Evolutionary conservation across 352 stramenopile genomes (phyloP).

Genomic region (Phytophthora pseudosyringae): DNA sequence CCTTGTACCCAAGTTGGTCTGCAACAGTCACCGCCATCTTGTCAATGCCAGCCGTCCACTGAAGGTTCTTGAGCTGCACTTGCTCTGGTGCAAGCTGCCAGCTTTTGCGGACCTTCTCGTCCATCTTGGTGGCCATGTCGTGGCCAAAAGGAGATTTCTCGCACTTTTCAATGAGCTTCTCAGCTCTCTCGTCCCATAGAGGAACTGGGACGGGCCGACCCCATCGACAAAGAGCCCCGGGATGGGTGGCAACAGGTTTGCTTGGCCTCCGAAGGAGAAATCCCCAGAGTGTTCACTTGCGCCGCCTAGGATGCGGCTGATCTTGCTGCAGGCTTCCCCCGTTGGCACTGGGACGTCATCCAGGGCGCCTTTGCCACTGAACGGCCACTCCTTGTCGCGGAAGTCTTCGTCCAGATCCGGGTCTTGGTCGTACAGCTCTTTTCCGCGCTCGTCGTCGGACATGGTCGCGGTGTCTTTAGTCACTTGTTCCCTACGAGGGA

Average conservation of each 20-base stretch:
- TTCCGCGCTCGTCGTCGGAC: no score
- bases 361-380: no score
- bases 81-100: slow-evolving; percentile 18
- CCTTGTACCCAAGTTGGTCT: slow-evolving; percentile 16
- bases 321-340: no score
- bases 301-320: no score
- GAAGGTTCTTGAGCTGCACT: slow-evolving; percentile 17
- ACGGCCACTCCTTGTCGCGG: no score
- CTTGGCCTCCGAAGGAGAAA: slow-evolving; percentile 16
- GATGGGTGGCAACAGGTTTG: not conserved
- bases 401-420: no score
- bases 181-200: slow-evolving; percentile 6
- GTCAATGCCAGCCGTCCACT: slow-evolving; percentile 17
- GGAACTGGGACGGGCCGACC: slow-evolving; percentile 16
- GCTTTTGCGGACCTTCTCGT: slow-evolving; percentile 36
- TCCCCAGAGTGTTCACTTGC: not conserved
- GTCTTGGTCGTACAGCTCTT: no score
- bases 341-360: no score
- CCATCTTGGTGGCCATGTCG: slow-evolving; percentile 15
- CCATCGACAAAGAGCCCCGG: slow-evolving; percentile 20
- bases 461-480: no score
- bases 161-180: slow-evolving; percentile 13
- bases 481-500: no score
- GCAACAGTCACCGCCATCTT: slow-evolving; percentile 14
- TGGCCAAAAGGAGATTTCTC: slow-evolving; percentile 40